Conservation (phyloP, 106 monocot genomes). For the Posidonia australis region DNA sequence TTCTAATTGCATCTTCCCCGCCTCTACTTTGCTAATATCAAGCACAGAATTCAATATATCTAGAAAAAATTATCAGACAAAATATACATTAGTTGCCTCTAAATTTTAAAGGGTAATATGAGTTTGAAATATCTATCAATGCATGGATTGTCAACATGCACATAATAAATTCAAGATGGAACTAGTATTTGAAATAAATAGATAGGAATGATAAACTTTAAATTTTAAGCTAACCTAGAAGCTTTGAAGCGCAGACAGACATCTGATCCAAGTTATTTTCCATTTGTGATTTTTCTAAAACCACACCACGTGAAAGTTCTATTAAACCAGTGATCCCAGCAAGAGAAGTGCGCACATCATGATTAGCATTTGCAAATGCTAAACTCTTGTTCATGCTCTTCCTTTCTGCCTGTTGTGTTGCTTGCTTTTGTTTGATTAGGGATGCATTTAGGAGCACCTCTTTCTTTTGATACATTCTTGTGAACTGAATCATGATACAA, state of each 20-base stretch:
- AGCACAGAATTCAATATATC: conserved; percentile 84
- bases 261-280: conserved; percentile 49
- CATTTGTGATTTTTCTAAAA: conserved; percentile 20
- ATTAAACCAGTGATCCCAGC: conserved; percentile 52
- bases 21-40: conserved; percentile 80
- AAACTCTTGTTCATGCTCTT: conserved; percentile 94
- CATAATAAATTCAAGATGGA: too few species aligned
- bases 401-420: conserved; percentile 76
- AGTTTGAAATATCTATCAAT: too few species aligned
- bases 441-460: conserved; percentile 22
- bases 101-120: too few species aligned
- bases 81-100: too few species aligned
- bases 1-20: conserved; percentile 81
- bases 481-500: conserved; percentile 10
- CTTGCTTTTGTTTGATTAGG: conserved; percentile 65
- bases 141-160: too few species aligned
- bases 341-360: conserved; percentile 66
- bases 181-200: too few species aligned
- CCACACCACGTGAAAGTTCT: conserved; percentile 33
- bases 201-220: too few species aligned
- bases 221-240: conserved; percentile 23
- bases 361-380: conserved; percentile 72
- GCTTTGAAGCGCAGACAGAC: conserved; percentile 43
- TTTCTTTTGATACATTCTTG: conserved; percentile 15
- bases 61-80: neutral